Evolutionary conservation across 1,284 basidiomycete species (phyloP), one percentile per base, ranked within the genome.

Genomic region (Golubevia pallescens): DNA sequence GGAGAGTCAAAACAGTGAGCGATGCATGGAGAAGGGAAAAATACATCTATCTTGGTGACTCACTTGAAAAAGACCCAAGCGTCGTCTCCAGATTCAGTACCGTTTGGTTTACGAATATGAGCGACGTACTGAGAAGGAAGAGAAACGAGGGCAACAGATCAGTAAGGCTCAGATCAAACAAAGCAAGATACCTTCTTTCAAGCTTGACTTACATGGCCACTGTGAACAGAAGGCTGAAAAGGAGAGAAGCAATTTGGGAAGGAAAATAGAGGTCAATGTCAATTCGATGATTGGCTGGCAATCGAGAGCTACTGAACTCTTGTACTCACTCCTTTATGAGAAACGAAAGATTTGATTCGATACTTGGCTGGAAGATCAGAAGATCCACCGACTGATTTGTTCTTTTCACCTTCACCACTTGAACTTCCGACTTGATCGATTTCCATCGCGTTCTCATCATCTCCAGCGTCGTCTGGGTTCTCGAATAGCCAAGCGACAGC

Each of bases 401-500:
- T 24, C 60, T 6, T 65, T 65, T 62, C 20, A 3, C 63, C 5
- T 7, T 38, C n/a, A 51, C 59, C 28, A 61, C 32, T 52, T 38
- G 24, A 60, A 53, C 0, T 6, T 42, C 7, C 53, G 48, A 48
- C 54, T 48, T 5, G n/a, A 20, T 60, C 23, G 21, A 34, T 13
- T 6, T 60, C 16, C 28, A 42, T n/a, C 7, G 13, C 58, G 51
- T 58, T 13, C 32, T 48, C 42, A 5, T 81, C 77, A 68, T 74
- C 61, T 8, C 77, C 78, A 1, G 67, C 51, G 48, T 81, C 81
- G 42, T 77, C 77, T 1, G 79, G 67, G 34, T 85, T 76, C 42
- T 85, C 83, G 54, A 85, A 85, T 1, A 84, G 65, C 83, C 83
- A 85, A 1, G 75, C 78, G 3, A 85, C 81, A 7, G 81, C 81